These are phyloP conservation scores for Colletotrichum siamense DNA, from an alignment of 2,329 filamentous ascomycete species.

Conservation along the genomic window DNA sequence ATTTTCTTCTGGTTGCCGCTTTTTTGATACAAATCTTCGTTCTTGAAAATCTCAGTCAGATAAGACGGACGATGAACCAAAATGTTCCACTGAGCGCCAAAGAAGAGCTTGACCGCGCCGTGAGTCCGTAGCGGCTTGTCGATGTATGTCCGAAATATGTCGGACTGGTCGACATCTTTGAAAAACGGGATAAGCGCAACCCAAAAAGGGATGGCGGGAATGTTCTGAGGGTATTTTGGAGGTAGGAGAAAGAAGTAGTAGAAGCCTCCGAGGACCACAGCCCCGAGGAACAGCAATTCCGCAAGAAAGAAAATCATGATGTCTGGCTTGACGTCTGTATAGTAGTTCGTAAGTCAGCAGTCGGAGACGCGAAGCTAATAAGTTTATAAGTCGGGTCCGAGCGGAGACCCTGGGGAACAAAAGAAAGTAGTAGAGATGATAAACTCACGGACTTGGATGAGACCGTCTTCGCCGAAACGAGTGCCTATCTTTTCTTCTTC, in stretches of 20 bases:
- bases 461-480: neutral
- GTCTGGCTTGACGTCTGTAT: neutral
- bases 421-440: neutral
- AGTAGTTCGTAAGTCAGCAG: neutral
- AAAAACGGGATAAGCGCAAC: slow-evolving; percentile 46
- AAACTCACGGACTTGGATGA: neutral
- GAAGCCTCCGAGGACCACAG: neutral
- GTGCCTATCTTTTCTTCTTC: neutral
- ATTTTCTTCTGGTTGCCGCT: slow-evolving; percentile 47
- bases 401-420: neutral
- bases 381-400: slow-evolving; percentile 2
- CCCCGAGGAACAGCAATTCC: neutral
- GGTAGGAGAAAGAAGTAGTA: slow-evolving; percentile 26
- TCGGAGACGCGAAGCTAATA: neutral
- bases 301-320: slow-evolving; percentile 6
- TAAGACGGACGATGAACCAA: slow-evolving; percentile 49
- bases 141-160: slow-evolving; percentile 44
- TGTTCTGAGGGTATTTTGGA: slow-evolving; percentile 35
- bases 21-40: slow-evolving; percentile 38
- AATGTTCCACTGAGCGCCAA: slow-evolving; percentile 53
- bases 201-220: slow-evolving; percentile 49
- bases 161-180: slow-evolving; percentile 46
- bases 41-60: slow-evolving; percentile 42
- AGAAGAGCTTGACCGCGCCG: slow-evolving; percentile 54
- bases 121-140: slow-evolving; percentile 40